Conservation (phyloP, 1,139 yeast genomes). For the Barnettozyma hawaiiensis region DNA sequence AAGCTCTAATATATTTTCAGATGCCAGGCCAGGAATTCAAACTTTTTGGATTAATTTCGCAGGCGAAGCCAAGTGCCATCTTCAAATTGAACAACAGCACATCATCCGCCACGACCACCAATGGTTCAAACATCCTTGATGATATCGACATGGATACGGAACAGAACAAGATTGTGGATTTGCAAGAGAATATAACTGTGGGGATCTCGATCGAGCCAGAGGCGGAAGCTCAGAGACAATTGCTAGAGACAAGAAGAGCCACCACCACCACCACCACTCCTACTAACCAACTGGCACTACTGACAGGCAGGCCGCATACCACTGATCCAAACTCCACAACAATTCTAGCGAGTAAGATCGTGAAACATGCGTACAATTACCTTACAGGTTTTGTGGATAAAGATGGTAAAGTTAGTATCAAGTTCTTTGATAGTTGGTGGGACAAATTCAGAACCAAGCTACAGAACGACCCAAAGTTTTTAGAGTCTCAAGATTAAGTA, state of each 20-base stretch:
- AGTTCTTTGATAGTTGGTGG: slow-evolving; percentile 96
- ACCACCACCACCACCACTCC: slow-evolving; percentile 29
- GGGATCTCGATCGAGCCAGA: slow-evolving; percentile 89
- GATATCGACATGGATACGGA: slow-evolving; percentile 39
- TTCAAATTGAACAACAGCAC: slow-evolving; percentile 59
- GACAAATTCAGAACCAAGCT: slow-evolving; percentile 73
- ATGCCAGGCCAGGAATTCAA: slow-evolving; percentile 72
- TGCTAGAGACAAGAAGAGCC: slow-evolving; percentile 34
- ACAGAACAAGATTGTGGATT: slow-evolving; percentile 25
- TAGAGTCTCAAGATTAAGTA: slow-evolving; percentile 40
- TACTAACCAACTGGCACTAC: slow-evolving; percentile 8
- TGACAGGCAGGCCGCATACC: slow-evolving; percentile 8
- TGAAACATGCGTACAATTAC: slow-evolving; percentile 86
- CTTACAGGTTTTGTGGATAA: slow-evolving; percentile 77
- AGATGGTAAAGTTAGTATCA: slow-evolving; percentile 78
- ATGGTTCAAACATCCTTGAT: slow-evolving; percentile 26
- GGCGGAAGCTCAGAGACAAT: slow-evolving; percentile 47
- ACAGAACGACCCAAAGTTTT: slow-evolving; percentile 73
- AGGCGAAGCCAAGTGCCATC: slow-evolving; percentile 83
- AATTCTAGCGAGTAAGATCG: slow-evolving; percentile 74
- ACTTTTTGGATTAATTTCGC: slow-evolving; percentile 70
- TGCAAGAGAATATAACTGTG: slow-evolving; percentile 41
- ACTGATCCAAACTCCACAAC: slow-evolving; percentile 30
- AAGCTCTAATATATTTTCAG: slow-evolving; percentile 87
- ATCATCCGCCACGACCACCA: too few relatives aligned